Base-by-base conservation (phyloP, 495 filamentous ascomycete genomes). In the Hypoxylon lienhwacheense region DNA sequence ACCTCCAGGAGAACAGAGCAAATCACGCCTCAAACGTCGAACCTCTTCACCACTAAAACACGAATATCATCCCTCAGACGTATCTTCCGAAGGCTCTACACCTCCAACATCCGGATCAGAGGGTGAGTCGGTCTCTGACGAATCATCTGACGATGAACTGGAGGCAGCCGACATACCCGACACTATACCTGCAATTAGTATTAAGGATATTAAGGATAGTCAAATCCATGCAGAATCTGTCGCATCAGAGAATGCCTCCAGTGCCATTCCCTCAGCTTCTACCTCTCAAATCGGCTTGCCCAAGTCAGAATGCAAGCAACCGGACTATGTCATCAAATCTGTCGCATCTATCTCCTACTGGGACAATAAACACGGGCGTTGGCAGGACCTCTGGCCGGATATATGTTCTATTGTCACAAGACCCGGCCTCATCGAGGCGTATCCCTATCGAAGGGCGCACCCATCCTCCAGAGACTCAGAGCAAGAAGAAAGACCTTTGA, bases 41-140 rank as follows among this genome's bases (percentile, higher is more conserved):
- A 87, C 85, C 19, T 97, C 95, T 3, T 97, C 95, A 6, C 95
- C 95, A 6, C 77, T 99, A 49, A 99, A 99, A 70, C 93, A 97
- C 62, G 91, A 99, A 73, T 99, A 96, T 62, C 88, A 90, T 57
- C 95, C 95, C 2, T 97, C 93, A 1, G 91, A 89, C 31, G 82
- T 69, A 0, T 77, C 75, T 1, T 77, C 76, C 1, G 71, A 72
- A 14, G 70, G 67, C 45, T 68, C 71, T 10, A 59, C 82, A 42
- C 87, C 87, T 0, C 60, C 66, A 10, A 67, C 54, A 20, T 74
- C 73, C 4, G 60, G 55, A 20, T 63, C 61, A 19, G 70, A 71
- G 29, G 59, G 69, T 20, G 77, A 77, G 6, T 76, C 74, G 3
- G 66, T 73, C 35, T 71, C 68, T 1, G 59, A 70, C 1, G 67